Evolutionary conservation across 2,329 filamentous ascomycete genomes (phyloP), one percentile per base, ranked within the genome.

Genomic region (Volutella citrinella): DNA sequence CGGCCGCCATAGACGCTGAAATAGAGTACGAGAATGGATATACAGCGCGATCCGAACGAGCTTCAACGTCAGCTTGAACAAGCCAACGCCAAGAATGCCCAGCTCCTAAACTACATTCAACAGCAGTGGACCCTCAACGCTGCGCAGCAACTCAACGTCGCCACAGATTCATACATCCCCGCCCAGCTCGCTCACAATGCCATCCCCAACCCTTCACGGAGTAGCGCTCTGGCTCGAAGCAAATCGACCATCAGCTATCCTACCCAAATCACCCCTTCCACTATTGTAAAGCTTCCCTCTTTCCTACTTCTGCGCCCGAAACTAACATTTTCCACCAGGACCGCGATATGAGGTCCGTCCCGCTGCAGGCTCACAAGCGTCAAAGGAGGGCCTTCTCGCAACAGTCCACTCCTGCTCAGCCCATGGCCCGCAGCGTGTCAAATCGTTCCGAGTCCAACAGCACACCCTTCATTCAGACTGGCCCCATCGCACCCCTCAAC

Each of bases 391-490:
- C 51, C 14, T 42, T 43, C 25, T 59, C 56, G 17, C 56, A 59
- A 27, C 55, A 60, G 34, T 43, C 50, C 2, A 38, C 54, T 10
- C 41, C 54, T 8, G 55, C 60, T 2, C 57, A 62, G 19, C 55
- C 56, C 41, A 74, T 73, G 69, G 59, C 62, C 46, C 67, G 70
- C 36, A 64, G 59, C 34, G 53, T 56, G 11, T 73, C 69, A 23
- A 65, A 59, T 44, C 56, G 60, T 19, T 67, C 67, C 9, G 60
- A 64, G 17, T 50, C 54, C 23, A n/a, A n/a, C n/a, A 45, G 60
- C 18, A 62, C 61, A 28, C 63, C 66, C 21, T 69, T 69, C 55
- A 39, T 52, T 44, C 46, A 52, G 33, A 57, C 52, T 20, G 52
- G 53, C 28, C 56, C 57, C 34, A 55, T 66, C 43, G 57, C 63